A percentile compares a stretch with the other conserved stretches of the same genome.
These are phyloP conservation scores for Leccinum ochraceum DNA, from an alignment of 768 basidiomycete genomes.

Conservation along the genomic window DNA sequence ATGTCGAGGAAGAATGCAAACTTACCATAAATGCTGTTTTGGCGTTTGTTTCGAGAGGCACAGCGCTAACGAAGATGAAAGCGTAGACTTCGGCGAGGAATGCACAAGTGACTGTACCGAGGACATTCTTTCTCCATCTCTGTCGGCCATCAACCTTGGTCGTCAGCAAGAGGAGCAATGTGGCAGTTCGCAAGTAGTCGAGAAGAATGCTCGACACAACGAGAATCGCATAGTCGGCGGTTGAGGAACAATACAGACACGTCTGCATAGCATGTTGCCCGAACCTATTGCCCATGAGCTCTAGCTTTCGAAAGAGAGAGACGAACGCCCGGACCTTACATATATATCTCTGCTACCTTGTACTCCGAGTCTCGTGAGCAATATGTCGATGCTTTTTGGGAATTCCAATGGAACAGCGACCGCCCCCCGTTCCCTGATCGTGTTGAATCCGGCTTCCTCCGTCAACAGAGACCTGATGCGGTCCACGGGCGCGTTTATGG, in stretches of 20 bases:
- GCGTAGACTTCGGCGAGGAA: conserved; percentile 57
- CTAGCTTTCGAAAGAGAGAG: background rate
- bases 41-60: conserved; percentile 46
- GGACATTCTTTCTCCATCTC: conserved; percentile 44
- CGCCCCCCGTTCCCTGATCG: conserved; percentile 15
- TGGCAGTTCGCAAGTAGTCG: conserved; percentile 59
- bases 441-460: conserved; percentile 41
- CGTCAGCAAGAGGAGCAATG: conserved; percentile 49
- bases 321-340: conserved; percentile 46
- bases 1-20: conserved; percentile 1
- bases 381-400: conserved; percentile 47
- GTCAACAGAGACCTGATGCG: conserved; percentile 48
- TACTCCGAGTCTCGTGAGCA: conserved; percentile 56
- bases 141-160: conserved; percentile 41
- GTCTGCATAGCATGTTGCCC: conserved; percentile 64
- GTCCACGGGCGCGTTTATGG: conserved; percentile 56
- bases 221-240: conserved; percentile 60
- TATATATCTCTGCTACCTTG: conserved; percentile 61
- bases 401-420: conserved; percentile 32
- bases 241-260: conserved; percentile 66
- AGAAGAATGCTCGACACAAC: conserved; percentile 55
- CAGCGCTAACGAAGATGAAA: conserved; percentile 46
- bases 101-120: conserved; percentile 50
- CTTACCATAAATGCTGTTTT: conserved; percentile 42
- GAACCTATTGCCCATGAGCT: conserved; percentile 45